Base-by-base conservation (phyloP, 768 basidiomycete genomes). In the Calocybe gangraenosa region DNA sequence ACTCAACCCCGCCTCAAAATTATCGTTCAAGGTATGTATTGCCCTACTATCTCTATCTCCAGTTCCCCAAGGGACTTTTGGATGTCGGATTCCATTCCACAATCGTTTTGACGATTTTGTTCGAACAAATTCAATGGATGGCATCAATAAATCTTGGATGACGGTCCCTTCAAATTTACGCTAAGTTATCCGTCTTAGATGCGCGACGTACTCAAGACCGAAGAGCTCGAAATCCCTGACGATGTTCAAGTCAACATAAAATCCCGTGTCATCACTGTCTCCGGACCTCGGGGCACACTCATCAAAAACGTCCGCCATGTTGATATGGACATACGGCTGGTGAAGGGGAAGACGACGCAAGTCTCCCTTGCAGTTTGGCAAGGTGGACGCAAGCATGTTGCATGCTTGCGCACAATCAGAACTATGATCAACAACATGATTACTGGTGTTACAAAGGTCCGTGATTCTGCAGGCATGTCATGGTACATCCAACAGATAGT, bases 361-460 rank as follows among this genome's bases (percentile, higher is more conserved):
- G 87, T 98, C 64, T 81, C 81, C 51, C 80, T 98, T 60, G 89
- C 92, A 49, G 90, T 99, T 49, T 99, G 96, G 96, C 92, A 97
- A 71, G 96, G 91, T 51, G 87, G 83, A 53, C 84, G 96, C 64
- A 99, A 99, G 76, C 96, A 99, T 65, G 90, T 98, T 60, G 96
- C 96, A 46, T 97, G 94, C 76, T 74, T 99, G 54, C 83, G 94
- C 56, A 99, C 96, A 30, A 91, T 99, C 70, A 86, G 84, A 68
- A 93, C 87, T 56, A 65, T 95, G 59, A 95, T 99, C 60, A 82
- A 81, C 68, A 99, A 99, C 79, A 92, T 99, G 93, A 79, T 98
- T 65, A 92, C 72, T 53, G 96, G 96, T 53, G 96, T 99, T 51
- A 97, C 92, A 40, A 92, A 94, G 82, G 92, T 85, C 49, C 47